phyloP scores from a whole-genome alignment of 805 yeast genomes.

The Metschnikowia baotianmanensis region DNA sequence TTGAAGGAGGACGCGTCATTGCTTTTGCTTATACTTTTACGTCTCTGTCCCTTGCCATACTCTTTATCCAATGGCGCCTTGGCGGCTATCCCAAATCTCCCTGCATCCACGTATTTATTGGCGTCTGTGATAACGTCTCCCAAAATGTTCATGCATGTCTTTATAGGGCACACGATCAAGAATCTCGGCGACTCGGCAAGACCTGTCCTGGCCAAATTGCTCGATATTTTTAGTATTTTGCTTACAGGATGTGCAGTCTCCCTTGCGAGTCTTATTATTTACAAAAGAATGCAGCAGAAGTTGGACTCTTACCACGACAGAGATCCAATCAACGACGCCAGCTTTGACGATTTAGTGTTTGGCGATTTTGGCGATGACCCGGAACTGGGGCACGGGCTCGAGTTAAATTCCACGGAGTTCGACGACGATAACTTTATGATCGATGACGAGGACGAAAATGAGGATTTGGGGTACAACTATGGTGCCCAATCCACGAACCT shows the following conservation, averaged over 20 bases:
- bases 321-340: slow-evolving; percentile 11
- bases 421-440: slow-evolving; percentile 43
- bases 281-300: slow-evolving; percentile 48
- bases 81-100: slow-evolving; percentile 79
- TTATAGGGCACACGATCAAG: slow-evolving; percentile 73
- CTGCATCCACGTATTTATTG: slow-evolving; percentile 56
- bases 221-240: slow-evolving; percentile 61
- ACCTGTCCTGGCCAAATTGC: slow-evolving; percentile 48
- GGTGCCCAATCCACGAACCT: too few relatives aligned
- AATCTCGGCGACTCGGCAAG: slow-evolving; percentile 58
- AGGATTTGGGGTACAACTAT: too few relatives aligned
- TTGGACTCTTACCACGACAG: slow-evolving; percentile 27
- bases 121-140: slow-evolving; percentile 82
- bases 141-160: slow-evolving; percentile 70
- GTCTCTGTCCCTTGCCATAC: slow-evolving; percentile 91
- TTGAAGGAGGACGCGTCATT: slow-evolving; percentile 66
- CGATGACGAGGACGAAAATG: slow-evolving; percentile 35
- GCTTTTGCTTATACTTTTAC: slow-evolving; percentile 62
- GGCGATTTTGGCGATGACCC: slow-evolving; percentile 42
- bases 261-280: slow-evolving; percentile 65
- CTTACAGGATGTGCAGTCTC: slow-evolving; percentile 55
- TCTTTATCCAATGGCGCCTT: slow-evolving; percentile 90
- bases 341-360: slow-evolving; percentile 34
- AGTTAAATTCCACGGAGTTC: slow-evolving; percentile 35
- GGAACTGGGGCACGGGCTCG: slow-evolving; percentile 31